Evolutionary conservation across 2,329 filamentous ascomycete genomes (phyloP), one percentile per base, ranked within the genome.

Genomic region (Microdochium nivale): DNA sequence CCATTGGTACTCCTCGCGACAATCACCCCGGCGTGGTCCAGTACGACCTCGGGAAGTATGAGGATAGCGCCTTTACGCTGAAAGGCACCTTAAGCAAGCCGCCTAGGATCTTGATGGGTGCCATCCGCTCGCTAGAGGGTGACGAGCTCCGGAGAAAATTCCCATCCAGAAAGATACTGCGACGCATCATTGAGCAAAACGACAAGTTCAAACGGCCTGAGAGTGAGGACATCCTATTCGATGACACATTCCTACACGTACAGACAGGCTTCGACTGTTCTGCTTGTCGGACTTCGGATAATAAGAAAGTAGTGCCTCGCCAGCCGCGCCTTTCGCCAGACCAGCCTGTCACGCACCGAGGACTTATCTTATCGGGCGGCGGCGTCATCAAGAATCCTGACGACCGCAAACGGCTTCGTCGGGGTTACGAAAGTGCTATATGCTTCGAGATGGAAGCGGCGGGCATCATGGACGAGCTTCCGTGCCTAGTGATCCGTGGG

Each of bases 31-130:
- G 52, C 3, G 54, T 56, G 3, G 19, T 53, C 9, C 52, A 53
- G 23, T 53, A 55, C 27, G 52, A 55, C 30, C n/a, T 49, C 16
- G 47, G 32, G 13, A 52, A 52, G 25, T 49, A 25, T 9, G 13
- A 49, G 30, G 10, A 50, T 23, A 40, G 40, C 9, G 24, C n/a
- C 14, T 53, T 32, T 19, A 48, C 25, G 35, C 52, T n/a, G n/a
- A 51, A 32, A 25, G 50, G 50, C 11, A 48, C 37, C n/a, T 30
- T 56, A 8, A 52, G 51, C 23, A 44, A 27, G 33, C 54, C 54
- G 10, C 54, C 54, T 5, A 3, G 37, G 13, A 24, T 52, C 7
- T 44, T 56, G 33, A 25, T 43, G 19, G 30, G 24, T 23, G 52
- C 52, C 4, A 21, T 56, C n/a, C 13, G 48, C 2, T 44, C 35